These are phyloP conservation scores for Fusarium redolens DNA, from an alignment of 2,329 filamentous ascomycete species.

Conservation along the genomic window DNA sequence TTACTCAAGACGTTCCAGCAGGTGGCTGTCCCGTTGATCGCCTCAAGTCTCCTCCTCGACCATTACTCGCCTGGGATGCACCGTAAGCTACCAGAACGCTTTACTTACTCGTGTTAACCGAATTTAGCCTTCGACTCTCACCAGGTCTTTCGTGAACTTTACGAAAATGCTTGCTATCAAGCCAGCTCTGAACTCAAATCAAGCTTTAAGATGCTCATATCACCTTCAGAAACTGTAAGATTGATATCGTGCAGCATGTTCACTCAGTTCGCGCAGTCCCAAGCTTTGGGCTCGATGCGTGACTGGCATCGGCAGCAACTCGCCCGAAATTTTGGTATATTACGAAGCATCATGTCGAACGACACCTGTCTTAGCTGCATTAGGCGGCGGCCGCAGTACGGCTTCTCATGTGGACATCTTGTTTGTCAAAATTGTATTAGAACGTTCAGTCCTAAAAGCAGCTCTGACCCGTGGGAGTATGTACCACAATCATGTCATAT, in stretches of 20 bases:
- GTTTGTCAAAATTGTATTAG: constrained; percentile 26
- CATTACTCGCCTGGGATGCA: constrained; percentile 35
- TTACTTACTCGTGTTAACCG: neutral
- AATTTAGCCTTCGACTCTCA: constrained; percentile 10
- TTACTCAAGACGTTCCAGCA: constrained; percentile 9
- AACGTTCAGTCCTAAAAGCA: constrained; percentile 11
- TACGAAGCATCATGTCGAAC: constrained; percentile 8
- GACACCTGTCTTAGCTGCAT: constrained; percentile 30
- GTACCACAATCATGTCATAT: constrained; percentile 17
- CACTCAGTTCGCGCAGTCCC: constrained; percentile 21
- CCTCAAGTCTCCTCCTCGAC: constrained; percentile 31
- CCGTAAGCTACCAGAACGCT: constrained; percentile 9
- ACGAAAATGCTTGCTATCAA: constrained; percentile 1
- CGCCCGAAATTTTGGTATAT: neutral
- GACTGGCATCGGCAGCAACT: constrained; percentile 24
- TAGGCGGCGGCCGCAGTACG: constrained; percentile 19
- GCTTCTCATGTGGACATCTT: constrained; percentile 23
- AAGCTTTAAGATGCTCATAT: neutral
- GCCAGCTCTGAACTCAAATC: constrained; percentile 2
- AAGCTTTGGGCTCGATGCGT: constrained; percentile 2
- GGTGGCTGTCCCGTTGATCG: constrained; percentile 24
- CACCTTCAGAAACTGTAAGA: constrained; percentile 15
- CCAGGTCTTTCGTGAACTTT: constrained; percentile 15
- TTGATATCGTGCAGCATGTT: constrained; percentile 18
- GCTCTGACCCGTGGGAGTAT: constrained; percentile 3